These are phyloP conservation scores for Populus simonii DNA, from an alignment of 345 rosid genomes.

Conservation along the genomic window DNA sequence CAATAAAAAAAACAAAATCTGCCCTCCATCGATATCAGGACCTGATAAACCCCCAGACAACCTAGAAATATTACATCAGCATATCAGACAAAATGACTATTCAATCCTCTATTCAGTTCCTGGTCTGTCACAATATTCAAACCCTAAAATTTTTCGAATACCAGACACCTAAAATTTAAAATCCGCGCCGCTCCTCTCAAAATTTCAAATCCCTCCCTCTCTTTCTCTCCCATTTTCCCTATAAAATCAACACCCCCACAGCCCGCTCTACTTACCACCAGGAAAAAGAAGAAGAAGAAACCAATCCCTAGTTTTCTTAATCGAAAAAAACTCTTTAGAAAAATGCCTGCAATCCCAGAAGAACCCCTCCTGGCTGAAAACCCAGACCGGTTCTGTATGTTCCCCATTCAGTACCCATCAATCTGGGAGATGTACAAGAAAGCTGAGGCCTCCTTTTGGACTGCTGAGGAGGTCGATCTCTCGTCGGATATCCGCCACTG, in stretches of 20 bases:
- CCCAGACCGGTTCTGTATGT: slow-evolving; percentile 89
- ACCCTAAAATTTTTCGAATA: no score
- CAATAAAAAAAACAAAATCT: not conserved
- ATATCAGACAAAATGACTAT: not conserved
- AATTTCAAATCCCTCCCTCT: slow-evolving; percentile 20
- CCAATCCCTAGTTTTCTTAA: not conserved
- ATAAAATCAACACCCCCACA: slow-evolving; percentile 7
- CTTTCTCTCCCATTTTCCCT: not conserved
- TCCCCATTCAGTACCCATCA: slow-evolving; percentile 82
- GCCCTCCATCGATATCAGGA: not conserved
- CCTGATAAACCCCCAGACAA: no score
- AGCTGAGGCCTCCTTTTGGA: slow-evolving; percentile 97
- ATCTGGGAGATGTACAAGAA: slow-evolving; percentile 99
- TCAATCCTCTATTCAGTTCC: not conserved
- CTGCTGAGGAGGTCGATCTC: slow-evolving; percentile 95
- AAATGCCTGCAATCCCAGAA: slow-evolving; percentile 76
- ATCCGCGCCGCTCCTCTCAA: not conserved
- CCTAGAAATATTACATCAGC: not conserved
- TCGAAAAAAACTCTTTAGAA: not conserved
- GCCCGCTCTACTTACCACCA: not conserved
- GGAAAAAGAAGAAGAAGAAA: not conserved
- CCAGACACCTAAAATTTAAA: not conserved
- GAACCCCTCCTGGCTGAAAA: slow-evolving; percentile 80
- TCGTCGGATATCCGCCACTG: slow-evolving; percentile 75
- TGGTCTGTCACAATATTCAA: not conserved